phyloP scores from a whole-genome alignment of 2,329 filamentous ascomycete species.

The Aspergillus melleus region DNA sequence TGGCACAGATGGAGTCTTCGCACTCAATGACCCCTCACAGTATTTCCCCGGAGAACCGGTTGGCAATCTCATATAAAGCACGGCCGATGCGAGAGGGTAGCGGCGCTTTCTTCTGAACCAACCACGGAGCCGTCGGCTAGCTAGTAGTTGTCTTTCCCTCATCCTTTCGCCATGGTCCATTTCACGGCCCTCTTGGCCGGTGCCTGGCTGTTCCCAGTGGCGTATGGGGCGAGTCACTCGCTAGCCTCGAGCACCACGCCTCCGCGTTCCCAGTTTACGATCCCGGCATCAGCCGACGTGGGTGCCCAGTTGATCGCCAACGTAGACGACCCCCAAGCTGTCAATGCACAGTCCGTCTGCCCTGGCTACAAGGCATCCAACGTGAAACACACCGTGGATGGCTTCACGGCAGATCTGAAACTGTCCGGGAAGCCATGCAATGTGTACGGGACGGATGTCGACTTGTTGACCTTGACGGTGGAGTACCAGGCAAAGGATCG shows the following conservation, averaged over 20 bases:
- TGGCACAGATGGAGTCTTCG: not conserved
- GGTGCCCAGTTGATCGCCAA: constrained; percentile 60
- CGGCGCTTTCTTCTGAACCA: not conserved
- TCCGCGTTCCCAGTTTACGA: constrained; percentile 43
- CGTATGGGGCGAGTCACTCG: constrained; percentile 23
- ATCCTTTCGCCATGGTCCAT: constrained; percentile 24
- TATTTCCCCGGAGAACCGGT: not conserved
- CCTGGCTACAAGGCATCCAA: constrained; percentile 59
- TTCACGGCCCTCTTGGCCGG: constrained; percentile 21
- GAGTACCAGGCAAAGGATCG: constrained; percentile 66
- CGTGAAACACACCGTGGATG: constrained; percentile 47
- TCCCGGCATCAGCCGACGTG: constrained; percentile 48
- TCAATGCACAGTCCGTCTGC: constrained; percentile 64
- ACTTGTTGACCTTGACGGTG: constrained; percentile 65
- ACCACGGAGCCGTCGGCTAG: constrained; percentile 9
- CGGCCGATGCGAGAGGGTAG: not conserved
- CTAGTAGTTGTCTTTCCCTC: not conserved
- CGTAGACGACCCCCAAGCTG: constrained; percentile 62
- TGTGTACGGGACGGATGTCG: constrained; percentile 74
- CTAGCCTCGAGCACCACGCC: constrained; percentile 17
- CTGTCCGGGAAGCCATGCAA: constrained; percentile 63
- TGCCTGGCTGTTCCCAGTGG: constrained; percentile 27
- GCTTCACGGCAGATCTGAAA: constrained; percentile 53
- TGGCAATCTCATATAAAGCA: not conserved
- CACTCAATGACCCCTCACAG: not conserved